A percentile compares a stretch with the other conserved stretches of the same genome.
These are phyloP conservation scores for Bocquillonia castaneifolia DNA, from an alignment of 441 rosid genomes.

Conservation along the genomic window DNA sequence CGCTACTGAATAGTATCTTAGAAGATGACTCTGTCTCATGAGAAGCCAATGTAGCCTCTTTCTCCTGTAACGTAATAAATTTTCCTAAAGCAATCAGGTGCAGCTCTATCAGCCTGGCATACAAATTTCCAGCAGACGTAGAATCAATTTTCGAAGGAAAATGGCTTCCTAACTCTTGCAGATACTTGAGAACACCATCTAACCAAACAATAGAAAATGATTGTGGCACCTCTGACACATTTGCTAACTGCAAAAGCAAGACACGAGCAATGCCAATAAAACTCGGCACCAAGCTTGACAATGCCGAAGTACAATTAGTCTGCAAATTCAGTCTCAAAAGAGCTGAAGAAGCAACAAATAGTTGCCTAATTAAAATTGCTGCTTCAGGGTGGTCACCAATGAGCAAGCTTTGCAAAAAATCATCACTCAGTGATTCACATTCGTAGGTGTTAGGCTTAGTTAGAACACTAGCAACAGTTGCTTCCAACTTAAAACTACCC, in stretches of 20 bases:
- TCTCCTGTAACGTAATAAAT: slow-evolving; percentile 80
- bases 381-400: slow-evolving; percentile 53
- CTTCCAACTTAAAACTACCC: slow-evolving; percentile 15
- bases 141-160: slow-evolving; percentile 42
- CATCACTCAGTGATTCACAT: slow-evolving; percentile 31
- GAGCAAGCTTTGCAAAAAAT: slow-evolving; percentile 45
- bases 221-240: slow-evolving; percentile 37
- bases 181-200: slow-evolving; percentile 71
- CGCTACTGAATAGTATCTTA: slow-evolving; percentile 38
- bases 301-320: slow-evolving; percentile 31
- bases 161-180: slow-evolving; percentile 70
- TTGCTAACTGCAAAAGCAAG: slow-evolving; percentile 57
- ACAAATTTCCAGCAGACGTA: slow-evolving; percentile 36
- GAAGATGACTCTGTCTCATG: slow-evolving; percentile 63
- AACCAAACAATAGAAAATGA: slow-evolving; percentile 64
- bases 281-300: slow-evolving; percentile 43
- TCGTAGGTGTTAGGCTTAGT: slow-evolving; percentile 31
- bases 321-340: slow-evolving; percentile 58
- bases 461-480: slow-evolving; percentile 30
- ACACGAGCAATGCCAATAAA: slow-evolving; percentile 46
- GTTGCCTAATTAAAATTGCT: slow-evolving; percentile 66
- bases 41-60: slow-evolving; percentile 65
- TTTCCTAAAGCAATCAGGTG: slow-evolving; percentile 74
- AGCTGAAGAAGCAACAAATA: slow-evolving; percentile 66
- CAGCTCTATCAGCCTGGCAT: slow-evolving; percentile 57